Conservation (phyloP, 2,329 filamentous ascomycete species). For the Immersiporthe knoxdaviesiana region DNA sequence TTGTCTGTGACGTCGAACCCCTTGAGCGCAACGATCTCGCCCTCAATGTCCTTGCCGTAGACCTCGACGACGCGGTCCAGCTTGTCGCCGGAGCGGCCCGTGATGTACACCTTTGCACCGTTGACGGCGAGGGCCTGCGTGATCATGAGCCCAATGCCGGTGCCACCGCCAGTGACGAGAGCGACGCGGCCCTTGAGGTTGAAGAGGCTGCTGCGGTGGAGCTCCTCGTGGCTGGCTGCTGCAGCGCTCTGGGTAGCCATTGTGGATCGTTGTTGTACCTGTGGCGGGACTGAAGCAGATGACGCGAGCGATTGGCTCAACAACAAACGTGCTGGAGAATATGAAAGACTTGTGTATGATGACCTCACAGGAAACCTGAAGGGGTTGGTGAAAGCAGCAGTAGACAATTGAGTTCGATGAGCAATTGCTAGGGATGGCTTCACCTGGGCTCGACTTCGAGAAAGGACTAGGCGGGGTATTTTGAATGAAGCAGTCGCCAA, state of each 20-base stretch:
- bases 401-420: background rate
- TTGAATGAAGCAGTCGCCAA: background rate
- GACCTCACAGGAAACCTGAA: background rate
- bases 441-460: background rate
- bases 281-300: background rate
- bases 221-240: conserved; percentile 36
- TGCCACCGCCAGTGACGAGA: conserved; percentile 46
- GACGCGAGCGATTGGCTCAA: background rate
- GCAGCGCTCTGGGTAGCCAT: conserved; percentile 37
- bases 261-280: conserved; percentile 22
- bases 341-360: background rate
- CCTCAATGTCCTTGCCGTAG: conserved; percentile 56
- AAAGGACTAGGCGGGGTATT: background rate
- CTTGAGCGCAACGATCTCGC: conserved; percentile 61
- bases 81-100: conserved; percentile 66
- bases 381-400: background rate
- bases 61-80: conserved; percentile 62
- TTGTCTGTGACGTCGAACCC: conserved; percentile 65
- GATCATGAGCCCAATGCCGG: conserved; percentile 41
- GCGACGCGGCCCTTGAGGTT: conserved; percentile 48
- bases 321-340: background rate
- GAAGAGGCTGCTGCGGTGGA: conserved; percentile 53
- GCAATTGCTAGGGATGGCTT: background rate
- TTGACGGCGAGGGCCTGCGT: conserved; percentile 34
- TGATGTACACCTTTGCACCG: conserved; percentile 63